Conservation (phyloP, 2,329 filamentous ascomycete species). For the Colletotrichum camelliae region DNA sequence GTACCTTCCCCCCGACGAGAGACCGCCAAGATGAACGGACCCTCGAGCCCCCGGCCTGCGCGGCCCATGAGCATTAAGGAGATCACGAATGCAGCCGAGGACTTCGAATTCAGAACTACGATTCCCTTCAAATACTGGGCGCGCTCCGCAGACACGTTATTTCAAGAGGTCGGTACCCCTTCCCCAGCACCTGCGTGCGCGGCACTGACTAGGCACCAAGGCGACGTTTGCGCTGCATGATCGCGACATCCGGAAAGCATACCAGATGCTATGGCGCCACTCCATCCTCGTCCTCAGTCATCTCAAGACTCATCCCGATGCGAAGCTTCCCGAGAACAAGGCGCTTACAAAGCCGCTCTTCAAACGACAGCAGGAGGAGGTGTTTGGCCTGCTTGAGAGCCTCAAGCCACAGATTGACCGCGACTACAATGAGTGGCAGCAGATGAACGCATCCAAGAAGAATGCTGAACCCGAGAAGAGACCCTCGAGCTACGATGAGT, state of each 20-base stretch:
- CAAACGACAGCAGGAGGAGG: slow-evolving; percentile 53
- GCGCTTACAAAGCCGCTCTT: slow-evolving; percentile 62
- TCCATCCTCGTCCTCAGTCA: slow-evolving; percentile 82
- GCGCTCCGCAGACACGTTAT: slow-evolving; percentile 77
- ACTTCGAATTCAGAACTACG: slow-evolving; percentile 80
- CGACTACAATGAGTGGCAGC: slow-evolving; percentile 72
- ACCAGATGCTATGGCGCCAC: slow-evolving; percentile 89
- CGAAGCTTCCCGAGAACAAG: slow-evolving; percentile 68
- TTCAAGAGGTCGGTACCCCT: slow-evolving; percentile 70
- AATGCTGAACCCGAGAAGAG: slow-evolving; percentile 24
- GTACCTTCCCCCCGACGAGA: neutral
- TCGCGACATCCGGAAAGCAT: slow-evolving; percentile 86
- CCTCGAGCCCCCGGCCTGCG: slow-evolving; percentile 37
- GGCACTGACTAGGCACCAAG: slow-evolving; percentile 46
- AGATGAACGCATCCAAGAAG: slow-evolving; percentile 51
- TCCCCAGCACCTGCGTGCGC: neutral
- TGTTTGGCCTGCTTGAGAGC: slow-evolving; percentile 74
- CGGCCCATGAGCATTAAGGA: slow-evolving; percentile 77
- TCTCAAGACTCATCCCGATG: slow-evolving; percentile 78
- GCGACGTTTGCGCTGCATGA: slow-evolving; percentile 85
- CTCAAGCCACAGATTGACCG: slow-evolving; percentile 80
- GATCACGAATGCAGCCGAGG: slow-evolving; percentile 75
- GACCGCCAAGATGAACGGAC: slow-evolving; percentile 29
- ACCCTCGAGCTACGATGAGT: slow-evolving; percentile 46
- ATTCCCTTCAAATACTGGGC: slow-evolving; percentile 84